A percentile compares a stretch with the other conserved stretches of the same genome.
Conservation (phyloP, 2,329 filamentous ascomycete species). For the Colletotrichum filicis region DNA sequence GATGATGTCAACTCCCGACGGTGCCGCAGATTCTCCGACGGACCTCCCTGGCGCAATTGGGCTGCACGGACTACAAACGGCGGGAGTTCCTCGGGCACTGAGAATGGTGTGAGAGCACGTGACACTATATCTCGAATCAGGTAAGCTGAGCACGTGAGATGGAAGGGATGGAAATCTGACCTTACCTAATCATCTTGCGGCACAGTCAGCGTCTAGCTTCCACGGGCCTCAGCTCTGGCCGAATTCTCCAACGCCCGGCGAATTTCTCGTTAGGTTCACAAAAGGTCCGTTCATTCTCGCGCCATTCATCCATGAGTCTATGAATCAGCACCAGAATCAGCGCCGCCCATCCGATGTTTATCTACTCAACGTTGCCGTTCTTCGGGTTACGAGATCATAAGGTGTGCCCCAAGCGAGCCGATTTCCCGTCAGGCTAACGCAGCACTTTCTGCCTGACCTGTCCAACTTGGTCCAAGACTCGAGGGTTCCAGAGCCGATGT, state of each 20-base stretch:
- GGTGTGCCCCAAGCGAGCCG: not conserved
- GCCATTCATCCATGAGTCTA: not conserved
- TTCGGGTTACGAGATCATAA: not conserved
- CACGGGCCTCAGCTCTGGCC: not conserved
- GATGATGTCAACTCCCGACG: constrained; percentile 11
- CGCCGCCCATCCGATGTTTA: not conserved
- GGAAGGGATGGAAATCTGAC: too few relatives aligned
- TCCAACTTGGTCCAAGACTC: not conserved
- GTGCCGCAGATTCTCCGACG: constrained; percentile 20
- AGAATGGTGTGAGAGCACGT: not conserved
- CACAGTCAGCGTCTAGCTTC: not conserved
- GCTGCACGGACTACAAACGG: not conserved
- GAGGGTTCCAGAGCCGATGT: not conserved
- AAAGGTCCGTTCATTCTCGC: not conserved
- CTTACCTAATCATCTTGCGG: not conserved
- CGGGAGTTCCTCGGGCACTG: not conserved
- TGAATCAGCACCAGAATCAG: not conserved
- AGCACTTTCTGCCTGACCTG: not conserved
- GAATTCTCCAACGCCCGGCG: not conserved
- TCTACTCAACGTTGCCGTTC: not conserved
- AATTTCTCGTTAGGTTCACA: not conserved
- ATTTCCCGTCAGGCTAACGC: not conserved
- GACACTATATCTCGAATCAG: not conserved
- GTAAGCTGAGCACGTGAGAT: too few relatives aligned
- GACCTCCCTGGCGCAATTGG: not conserved